Conservation (phyloP, 1,284 basidiomycete genomes). For the Laetiporus sulphureus region DNA sequence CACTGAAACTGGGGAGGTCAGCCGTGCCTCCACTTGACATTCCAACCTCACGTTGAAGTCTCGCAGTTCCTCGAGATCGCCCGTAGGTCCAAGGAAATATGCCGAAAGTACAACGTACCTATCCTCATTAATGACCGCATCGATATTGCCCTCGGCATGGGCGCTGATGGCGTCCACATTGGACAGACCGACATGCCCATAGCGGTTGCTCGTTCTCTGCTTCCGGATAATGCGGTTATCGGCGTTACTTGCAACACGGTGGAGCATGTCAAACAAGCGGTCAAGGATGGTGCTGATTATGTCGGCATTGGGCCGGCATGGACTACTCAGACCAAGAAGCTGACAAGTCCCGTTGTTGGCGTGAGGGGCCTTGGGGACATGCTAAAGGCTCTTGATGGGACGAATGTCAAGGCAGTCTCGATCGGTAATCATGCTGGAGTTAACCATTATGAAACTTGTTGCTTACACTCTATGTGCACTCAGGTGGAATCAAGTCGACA, state of each 20-base stretch:
- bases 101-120: constrained; percentile 77
- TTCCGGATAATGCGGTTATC: constrained; percentile 70
- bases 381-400: constrained; percentile 57
- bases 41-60: no score
- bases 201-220: constrained; percentile 56
- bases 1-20: constrained; percentile 70
- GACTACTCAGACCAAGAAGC: constrained; percentile 68
- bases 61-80: constrained; percentile 78
- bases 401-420: constrained; percentile 64
- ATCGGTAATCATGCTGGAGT: constrained; percentile 61
- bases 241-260: constrained; percentile 77
- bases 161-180: constrained; percentile 81
- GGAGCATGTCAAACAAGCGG: constrained; percentile 54
- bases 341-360: constrained; percentile 53
- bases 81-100: constrained; percentile 62
- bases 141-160: constrained; percentile 78
- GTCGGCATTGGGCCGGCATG: constrained; percentile 83
- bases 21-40: constrained; percentile 13
- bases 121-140: constrained; percentile 91
- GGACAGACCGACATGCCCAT: constrained; percentile 90
- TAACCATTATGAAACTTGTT: neutral
- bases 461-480: constrained; percentile 2
- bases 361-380: constrained; percentile 62
- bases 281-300: constrained; percentile 70
- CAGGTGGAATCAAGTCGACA: constrained; percentile 77